Conservation (phyloP, 352 stramenopile species). For the Pythium apleroticum region DNA sequence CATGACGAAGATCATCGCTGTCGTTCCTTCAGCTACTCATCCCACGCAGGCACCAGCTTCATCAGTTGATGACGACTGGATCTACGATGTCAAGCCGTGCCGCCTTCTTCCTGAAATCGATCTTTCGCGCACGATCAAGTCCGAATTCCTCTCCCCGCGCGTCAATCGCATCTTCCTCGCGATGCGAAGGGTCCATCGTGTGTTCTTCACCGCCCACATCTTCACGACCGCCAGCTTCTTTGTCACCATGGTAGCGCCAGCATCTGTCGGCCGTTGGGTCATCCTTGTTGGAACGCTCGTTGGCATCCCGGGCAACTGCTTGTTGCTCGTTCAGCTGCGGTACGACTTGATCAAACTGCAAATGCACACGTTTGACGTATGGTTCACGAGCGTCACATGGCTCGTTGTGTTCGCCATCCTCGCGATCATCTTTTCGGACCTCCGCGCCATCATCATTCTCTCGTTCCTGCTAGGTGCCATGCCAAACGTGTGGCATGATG, state of each 20-base stretch:
- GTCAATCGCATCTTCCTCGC: background rate
- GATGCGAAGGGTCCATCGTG: background rate
- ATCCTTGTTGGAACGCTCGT: background rate
- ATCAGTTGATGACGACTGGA: too few relatives aligned
- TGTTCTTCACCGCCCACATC: background rate
- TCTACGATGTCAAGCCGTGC: constrained; percentile 16
- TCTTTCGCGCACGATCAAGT: background rate
- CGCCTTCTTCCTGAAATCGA: background rate
- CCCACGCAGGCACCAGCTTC: too few relatives aligned
- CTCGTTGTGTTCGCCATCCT: constrained; percentile 12
- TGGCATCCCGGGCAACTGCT: background rate
- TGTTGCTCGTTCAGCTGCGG: constrained; percentile 3
- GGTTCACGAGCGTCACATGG: constrained; percentile 16
- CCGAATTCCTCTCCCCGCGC: background rate
- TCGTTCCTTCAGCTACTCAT: too few relatives aligned
- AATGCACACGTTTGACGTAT: constrained; percentile 14
- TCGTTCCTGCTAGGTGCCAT: too few relatives aligned
- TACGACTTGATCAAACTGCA: constrained; percentile 18
- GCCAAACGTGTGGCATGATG: too few relatives aligned
- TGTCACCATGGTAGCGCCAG: background rate
- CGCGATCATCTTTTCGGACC: too few relatives aligned
- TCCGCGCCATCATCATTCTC: too few relatives aligned
- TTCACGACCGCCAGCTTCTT: background rate
- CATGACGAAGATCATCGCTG: too few relatives aligned
- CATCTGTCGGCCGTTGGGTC: background rate